These are phyloP conservation scores for Coemansia sp. DNA, from an alignment of 192 early-diverging fungal species.

Conservation along the genomic window DNA sequence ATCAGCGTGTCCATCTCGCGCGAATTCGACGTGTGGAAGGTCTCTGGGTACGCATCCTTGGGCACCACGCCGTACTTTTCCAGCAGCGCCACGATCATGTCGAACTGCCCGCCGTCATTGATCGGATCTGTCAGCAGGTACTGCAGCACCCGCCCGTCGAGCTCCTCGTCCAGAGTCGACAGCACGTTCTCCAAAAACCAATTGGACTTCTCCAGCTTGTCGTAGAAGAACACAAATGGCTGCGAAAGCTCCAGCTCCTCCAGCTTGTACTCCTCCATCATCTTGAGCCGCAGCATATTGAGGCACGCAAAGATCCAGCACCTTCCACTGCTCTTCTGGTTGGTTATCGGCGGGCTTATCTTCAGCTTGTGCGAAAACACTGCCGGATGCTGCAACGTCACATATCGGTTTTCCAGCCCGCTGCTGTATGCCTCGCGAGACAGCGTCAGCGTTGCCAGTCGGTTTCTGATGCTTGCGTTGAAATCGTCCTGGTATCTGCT, in stretches of 20 bases:
- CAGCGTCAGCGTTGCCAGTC: slow-evolving; percentile 64
- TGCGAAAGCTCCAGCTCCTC: slow-evolving; percentile 79
- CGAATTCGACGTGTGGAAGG: slow-evolving; percentile 61
- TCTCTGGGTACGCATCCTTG: slow-evolving; percentile 66
- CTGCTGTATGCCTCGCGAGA: slow-evolving; percentile 58
- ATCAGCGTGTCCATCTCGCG: slow-evolving; percentile 60
- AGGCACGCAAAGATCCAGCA: slow-evolving; percentile 84
- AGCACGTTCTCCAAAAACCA: slow-evolving; percentile 80
- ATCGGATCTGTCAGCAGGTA: slow-evolving; percentile 66
- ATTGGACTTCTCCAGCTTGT: slow-evolving; percentile 81
- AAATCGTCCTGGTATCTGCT: slow-evolving; percentile 47
- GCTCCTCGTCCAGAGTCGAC: slow-evolving; percentile 57
- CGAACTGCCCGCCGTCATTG: slow-evolving; percentile 74
- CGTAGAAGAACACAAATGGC: slow-evolving; percentile 70
- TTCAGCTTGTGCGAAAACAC: slow-evolving; percentile 50
- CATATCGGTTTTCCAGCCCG: slow-evolving; percentile 59
- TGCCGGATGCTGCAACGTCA: slow-evolving; percentile 30
- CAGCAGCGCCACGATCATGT: slow-evolving; percentile 74
- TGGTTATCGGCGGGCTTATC: slow-evolving; percentile 58
- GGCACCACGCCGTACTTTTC: slow-evolving; percentile 76
- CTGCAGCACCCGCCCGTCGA: slow-evolving; percentile 68
- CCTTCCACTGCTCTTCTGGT: slow-evolving; percentile 72
- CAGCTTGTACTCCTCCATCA: slow-evolving; percentile 74
- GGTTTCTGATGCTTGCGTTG: slow-evolving; percentile 64
- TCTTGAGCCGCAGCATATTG: slow-evolving; percentile 65